Percentiles rank a stretch among this genome's conserved stretches.
Conservation (phyloP, 2,329 filamentous ascomycete genomes). For the Stromatinia cepivora region DNA sequence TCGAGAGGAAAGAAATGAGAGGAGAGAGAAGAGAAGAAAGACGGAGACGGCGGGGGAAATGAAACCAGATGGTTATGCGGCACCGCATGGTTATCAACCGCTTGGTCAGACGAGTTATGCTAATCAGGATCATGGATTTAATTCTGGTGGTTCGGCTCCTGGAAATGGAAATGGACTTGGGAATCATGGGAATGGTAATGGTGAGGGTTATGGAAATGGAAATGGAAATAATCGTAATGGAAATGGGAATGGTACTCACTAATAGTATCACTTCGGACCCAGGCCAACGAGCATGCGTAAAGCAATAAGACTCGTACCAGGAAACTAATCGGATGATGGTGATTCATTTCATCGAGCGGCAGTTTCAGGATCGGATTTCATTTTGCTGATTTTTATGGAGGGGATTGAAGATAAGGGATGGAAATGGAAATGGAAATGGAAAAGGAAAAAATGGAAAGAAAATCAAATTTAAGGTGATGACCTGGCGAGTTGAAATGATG, state of each 20-base stretch:
- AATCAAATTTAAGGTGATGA: background rate
- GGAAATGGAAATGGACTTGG: slow-evolving; percentile 9
- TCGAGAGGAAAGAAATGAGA: slow-evolving; percentile 25
- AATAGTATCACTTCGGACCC: background rate
- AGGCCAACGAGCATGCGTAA: background rate
- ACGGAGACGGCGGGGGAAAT: background rate
- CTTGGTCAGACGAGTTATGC: background rate
- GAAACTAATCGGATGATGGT: background rate
- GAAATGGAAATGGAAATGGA: background rate
- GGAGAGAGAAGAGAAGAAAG: slow-evolving; percentile 22
- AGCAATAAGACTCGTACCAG: background rate
- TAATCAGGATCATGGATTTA: background rate
- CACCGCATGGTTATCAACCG: background rate
- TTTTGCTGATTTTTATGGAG: too few species aligned
- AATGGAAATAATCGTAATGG: slow-evolving; percentile 12
- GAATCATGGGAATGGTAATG: background rate
- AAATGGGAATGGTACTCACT: background rate
- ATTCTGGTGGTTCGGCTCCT: background rate
- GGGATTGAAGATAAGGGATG: background rate
- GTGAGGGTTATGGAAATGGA: background rate
- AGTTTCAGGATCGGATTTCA: too few species aligned
- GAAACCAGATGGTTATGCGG: background rate
- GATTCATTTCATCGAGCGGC: too few species aligned
- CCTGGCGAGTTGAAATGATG: background rate
- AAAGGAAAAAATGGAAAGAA: background rate